Percentiles rank a stretch among this genome's conserved stretches.
phyloP scores from a whole-genome alignment of 1,284 basidiomycete genomes.

The Exobasidium cylindrosporum region DNA sequence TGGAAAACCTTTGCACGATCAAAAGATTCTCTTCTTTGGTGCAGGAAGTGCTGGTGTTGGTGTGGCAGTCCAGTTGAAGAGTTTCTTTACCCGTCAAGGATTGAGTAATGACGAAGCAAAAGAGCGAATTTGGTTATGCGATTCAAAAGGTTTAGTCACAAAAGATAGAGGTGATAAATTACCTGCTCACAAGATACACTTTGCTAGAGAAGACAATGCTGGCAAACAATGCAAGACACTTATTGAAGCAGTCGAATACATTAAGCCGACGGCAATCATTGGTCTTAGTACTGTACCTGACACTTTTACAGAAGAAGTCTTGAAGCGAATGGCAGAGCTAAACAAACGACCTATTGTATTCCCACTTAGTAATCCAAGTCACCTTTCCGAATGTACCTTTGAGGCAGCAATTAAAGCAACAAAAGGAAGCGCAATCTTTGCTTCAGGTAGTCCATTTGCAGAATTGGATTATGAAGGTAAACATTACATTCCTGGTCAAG shows the following conservation, averaged over 20 bases:
- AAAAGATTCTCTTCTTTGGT: constrained; percentile 86
- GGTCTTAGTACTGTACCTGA: constrained; percentile 84
- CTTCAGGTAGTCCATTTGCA: constrained; percentile 85
- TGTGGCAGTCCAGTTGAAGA: constrained; percentile 53
- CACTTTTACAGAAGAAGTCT: constrained; percentile 74
- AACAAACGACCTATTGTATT: constrained; percentile 89
- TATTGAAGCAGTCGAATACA: constrained; percentile 75
- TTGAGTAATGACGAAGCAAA: constrained; percentile 46
- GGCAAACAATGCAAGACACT: constrained; percentile 58
- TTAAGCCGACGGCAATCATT: constrained; percentile 84
- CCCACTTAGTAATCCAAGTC: constrained; percentile 89
- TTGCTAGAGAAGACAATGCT: constrained; percentile 48
- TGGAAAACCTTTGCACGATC: constrained; percentile 68
- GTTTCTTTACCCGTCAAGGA: constrained; percentile 49
- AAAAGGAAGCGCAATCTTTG: constrained; percentile 69
- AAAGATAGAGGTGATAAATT: constrained; percentile 41
- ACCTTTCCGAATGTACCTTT: constrained; percentile 71
- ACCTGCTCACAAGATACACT: constrained; percentile 44
- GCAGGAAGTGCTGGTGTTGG: constrained; percentile 85
- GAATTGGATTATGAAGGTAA: constrained; percentile 64
- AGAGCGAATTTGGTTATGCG: constrained; percentile 50
- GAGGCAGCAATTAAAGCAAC: constrained; percentile 75
- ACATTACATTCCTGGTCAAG: constrained; percentile 77
- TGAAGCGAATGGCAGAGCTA: constrained; percentile 76
- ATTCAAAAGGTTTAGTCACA: constrained; percentile 52